Evolutionary conservation across 2,329 filamentous ascomycete species (phyloP), one percentile per base, ranked within the genome.

Genomic region (Trichophyton mentagrophytes): DNA sequence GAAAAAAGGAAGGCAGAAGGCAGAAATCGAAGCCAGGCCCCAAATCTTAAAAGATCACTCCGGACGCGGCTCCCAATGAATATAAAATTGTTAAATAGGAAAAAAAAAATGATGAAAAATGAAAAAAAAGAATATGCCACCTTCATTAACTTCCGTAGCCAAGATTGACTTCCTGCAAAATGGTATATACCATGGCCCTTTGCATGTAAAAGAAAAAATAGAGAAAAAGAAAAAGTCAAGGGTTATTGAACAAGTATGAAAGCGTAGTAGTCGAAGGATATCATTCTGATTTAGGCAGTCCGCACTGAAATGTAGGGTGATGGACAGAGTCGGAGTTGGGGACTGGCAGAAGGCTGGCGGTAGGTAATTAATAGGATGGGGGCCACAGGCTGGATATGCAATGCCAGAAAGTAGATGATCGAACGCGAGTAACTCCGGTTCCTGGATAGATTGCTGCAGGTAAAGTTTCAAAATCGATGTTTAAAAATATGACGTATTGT

Each of bases 11-110:
- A 58, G 49, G n/a, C 11, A 60, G 15, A 11, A 46, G 47, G 17
- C 17, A 17, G 56, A 42, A 40, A 7, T 38, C 17, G 25, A 40
- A 60, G 11, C 27, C n/a, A 33, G 40, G 15, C 33, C 30, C 30
- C 40, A 30, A 57, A 38, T 42, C 5, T 13, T 22, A 59, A 38
- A 13, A 38, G 40, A 13, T 44, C 58, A 36, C 46, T 59, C 51
- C 30, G 8, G 51, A 55, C 51, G 51, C 51, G 51, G 51, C 51
- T 55, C 51, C 51, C 30, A 55, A 55, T 55, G 51, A 36, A 60
- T 22, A 55, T 38, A 15, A 36, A 22, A 22, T 22, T 1, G 22
- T 22, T 22, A 22, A 22, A 22, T 22, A 22, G 22, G 22, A 2
- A 3, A 36, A 7, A 17, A 36, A 55, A 55, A 33, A 36, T n/a